Evolutionary conservation across 352 stramenopile species (phyloP).

Genomic region (Halophytophthora batemanensis): DNA sequence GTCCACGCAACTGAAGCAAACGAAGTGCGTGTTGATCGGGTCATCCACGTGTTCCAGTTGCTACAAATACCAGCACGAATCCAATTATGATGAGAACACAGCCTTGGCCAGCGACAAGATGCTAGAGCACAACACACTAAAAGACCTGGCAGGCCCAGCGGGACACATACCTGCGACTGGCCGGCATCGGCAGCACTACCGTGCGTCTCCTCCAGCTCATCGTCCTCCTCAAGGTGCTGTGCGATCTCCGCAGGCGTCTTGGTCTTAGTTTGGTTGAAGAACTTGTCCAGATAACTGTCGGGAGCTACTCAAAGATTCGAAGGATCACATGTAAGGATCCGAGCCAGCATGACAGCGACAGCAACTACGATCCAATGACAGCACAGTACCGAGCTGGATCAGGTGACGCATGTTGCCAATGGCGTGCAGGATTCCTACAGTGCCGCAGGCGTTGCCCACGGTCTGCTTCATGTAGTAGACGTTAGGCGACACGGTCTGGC

Average conservation of each 20-base stretch:
- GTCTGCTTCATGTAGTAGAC: conserved; percentile 95
- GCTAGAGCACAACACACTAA: no score
- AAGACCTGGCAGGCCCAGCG: no score
- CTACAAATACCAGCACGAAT: conserved; percentile 19
- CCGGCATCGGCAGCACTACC: conserved; percentile 85
- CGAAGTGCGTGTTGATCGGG: conserved; percentile 95
- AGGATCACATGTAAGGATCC: no score
- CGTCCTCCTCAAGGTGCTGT: conserved; percentile 87
- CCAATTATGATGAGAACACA: no score
- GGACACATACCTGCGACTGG: conserved; percentile 81
- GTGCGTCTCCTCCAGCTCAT: conserved; percentile 93
- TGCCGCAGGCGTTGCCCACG: conserved; percentile 97
- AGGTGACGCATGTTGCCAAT: conserved; percentile 88
- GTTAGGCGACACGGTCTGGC: conserved; percentile 69
- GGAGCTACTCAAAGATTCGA: conserved; percentile 24
- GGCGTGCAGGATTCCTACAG: conserved; percentile 93
- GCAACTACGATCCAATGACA: not conserved
- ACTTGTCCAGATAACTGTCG: conserved; percentile 75
- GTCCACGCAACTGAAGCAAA: conserved; percentile 93
- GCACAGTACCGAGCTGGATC: conserved; percentile 56
- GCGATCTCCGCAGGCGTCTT: conserved; percentile 84
- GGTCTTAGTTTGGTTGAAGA: conserved; percentile 77
- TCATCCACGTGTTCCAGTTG: conserved; percentile 90
- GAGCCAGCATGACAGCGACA: no score
- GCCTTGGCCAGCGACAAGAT: no score